A percentile compares a stretch with the other conserved stretches of the same genome.
phyloP scores from a whole-genome alignment of 352 stramenopile genomes.

The Pythium graminicola region DNA sequence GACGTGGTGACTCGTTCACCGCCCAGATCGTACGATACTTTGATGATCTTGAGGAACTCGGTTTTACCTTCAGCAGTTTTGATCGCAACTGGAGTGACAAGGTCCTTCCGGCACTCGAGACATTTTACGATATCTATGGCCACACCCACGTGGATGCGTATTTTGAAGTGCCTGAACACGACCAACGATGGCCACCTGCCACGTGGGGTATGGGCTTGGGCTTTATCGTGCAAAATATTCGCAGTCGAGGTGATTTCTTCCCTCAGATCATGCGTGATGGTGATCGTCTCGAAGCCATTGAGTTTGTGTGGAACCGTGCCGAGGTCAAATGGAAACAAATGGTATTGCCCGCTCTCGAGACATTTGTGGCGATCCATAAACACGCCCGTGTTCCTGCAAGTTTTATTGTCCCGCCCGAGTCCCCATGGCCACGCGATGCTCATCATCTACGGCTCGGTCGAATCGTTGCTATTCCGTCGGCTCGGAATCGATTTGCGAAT shows the following conservation, averaged over 20 bases:
- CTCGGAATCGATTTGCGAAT: conserved; percentile 30
- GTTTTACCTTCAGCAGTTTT: conserved; percentile 24
- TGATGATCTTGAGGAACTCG: conserved; percentile 18
- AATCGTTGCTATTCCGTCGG: conserved; percentile 21
- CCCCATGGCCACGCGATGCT: conserved; percentile 19
- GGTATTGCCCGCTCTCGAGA: conserved; percentile 5
- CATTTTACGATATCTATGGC: conserved; percentile 8
- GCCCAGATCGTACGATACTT: conserved; percentile 29
- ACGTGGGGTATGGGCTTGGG: conserved; percentile 16
- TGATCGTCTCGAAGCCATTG: too few relatives aligned
- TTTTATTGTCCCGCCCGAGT: conserved; percentile 18
- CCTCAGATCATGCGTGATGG: conserved; percentile 5
- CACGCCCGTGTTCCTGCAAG: conserved; percentile 14
- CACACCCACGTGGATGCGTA: conserved; percentile 12
- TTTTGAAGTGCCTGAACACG: conserved; percentile 16
- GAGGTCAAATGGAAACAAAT: conserved; percentile 18
- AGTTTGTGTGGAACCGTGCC: conserved; percentile 8
- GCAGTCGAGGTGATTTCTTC: conserved; percentile 3
- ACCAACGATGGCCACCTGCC: conserved; percentile 4
- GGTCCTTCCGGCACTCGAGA: conserved; percentile 18
- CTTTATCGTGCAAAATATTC: conserved; percentile 16
- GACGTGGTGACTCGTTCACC: conserved; percentile 25
- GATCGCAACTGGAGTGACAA: conserved; percentile 23
- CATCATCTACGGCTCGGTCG: conserved; percentile 34
- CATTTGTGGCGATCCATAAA: conserved; percentile 7